A percentile compares a stretch with the other conserved stretches of the same genome.
These are phyloP conservation scores for Neurospora sp. DNA, from an alignment of 2,329 filamentous ascomycete genomes.

Conservation along the genomic window DNA sequence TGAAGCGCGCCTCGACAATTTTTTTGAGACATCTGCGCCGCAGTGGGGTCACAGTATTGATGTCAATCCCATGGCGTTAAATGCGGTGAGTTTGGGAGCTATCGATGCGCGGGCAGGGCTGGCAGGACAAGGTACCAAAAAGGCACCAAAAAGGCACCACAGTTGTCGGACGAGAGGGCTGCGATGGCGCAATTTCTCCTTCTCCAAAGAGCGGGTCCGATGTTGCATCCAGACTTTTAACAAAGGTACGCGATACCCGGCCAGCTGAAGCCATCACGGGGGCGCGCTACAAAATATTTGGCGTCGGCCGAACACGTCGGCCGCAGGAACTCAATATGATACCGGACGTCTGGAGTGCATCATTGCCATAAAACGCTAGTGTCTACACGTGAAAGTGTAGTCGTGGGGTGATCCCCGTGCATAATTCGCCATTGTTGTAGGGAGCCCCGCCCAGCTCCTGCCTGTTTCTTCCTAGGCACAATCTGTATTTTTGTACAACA, in stretches of 20 bases:
- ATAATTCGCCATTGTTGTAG: background rate
- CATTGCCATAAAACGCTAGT: background rate
- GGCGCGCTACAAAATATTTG: conserved; percentile 12
- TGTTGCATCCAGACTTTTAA: conserved; percentile 5
- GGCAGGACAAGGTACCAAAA: background rate
- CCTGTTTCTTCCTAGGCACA: background rate
- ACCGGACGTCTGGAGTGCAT: background rate
- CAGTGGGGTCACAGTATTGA: conserved; percentile 7
- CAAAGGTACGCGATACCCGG: conserved; percentile 12
- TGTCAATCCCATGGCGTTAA: conserved; percentile 1
- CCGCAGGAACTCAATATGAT: background rate
- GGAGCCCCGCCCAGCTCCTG: background rate
- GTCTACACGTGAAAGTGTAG: background rate
- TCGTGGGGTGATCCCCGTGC: background rate
- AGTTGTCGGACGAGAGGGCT: background rate
- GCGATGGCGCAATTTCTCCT: background rate
- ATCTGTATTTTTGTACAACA: background rate
- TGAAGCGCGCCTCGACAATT: background rate
- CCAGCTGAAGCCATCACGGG: conserved; percentile 1
- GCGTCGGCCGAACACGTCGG: background rate
- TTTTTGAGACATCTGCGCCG: conserved; percentile 11
- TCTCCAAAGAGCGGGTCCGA: background rate
- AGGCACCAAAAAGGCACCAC: background rate
- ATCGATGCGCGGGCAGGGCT: background rate
- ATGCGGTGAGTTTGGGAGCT: background rate